Base-by-base conservation (phyloP, 129 eudicot species). In the Arctium minus region DNA sequence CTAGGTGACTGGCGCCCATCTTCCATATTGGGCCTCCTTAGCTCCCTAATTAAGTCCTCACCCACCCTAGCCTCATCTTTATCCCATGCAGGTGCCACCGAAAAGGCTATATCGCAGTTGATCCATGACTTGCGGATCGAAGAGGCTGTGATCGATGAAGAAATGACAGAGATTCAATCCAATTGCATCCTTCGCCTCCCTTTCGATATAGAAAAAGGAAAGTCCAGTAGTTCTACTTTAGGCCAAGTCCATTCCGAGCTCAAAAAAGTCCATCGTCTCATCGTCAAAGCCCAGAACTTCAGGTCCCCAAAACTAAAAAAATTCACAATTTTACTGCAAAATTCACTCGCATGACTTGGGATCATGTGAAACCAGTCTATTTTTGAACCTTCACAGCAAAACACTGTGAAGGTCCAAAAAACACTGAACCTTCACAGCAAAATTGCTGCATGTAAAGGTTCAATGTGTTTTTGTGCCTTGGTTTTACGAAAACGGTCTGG, bases 1-100 rank as follows among this genome's bases (percentile, higher is more conserved):
- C 87, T 93, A 2, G 98, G 99, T 39, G 98, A 91, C 79, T 96
- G 99, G 98, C 86, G 99, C 81, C 99, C 99, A 36, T 88, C 98
- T 81, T 79, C 94, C 89, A 85, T 93, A 69, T 87, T 96, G 76
- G 90, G 88, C 86, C 92, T 96, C 53, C 91, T 93, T 40, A 85
- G 78, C 69, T 90, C 95, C 36, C 82, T 92, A 18, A 73, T 88
- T 71, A 84, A 53, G 37, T 88, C 90, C 75, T 84, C 92, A 1
- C 80, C 86, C 77, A 73, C 88, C 48, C 81, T 84, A 33, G 84
- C 84, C 39, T 70, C 85, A 3, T 81, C 88, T 31, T 79, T 82
- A 29, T 77, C 87, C n/a, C 91, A 88, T 44, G 89, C 95, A 2
- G 90, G 32, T 18, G 86, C 88, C n/a, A 83, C 85, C 3, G 91